Evolutionary conservation across 495 filamentous ascomycete species (phyloP).

Genomic region (Penicillium desertorum): DNA sequence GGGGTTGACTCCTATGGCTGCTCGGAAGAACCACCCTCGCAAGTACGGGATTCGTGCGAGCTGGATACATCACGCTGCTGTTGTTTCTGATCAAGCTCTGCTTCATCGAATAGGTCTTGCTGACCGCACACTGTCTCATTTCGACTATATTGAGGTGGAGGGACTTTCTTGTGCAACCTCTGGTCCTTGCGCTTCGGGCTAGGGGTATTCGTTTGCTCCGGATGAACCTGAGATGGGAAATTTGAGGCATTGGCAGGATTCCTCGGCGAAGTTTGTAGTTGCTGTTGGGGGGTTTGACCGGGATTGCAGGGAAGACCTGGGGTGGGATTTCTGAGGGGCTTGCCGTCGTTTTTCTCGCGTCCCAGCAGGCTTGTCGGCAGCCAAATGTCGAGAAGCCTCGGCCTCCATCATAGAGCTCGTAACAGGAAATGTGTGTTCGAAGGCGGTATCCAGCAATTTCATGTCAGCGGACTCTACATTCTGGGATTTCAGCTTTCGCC

Average conservation of each 20-base stretch:
- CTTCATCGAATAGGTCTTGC: background rate
- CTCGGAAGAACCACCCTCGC: slow-evolving; percentile 1
- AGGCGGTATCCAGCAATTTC: background rate
- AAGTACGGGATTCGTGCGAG: background rate
- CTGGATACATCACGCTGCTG: slow-evolving; percentile 12
- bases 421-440: background rate
- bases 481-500: background rate
- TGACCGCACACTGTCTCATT: slow-evolving; percentile 2
- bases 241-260: slow-evolving; percentile 18
- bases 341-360: background rate
- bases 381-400: background rate
- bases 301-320: slow-evolving; percentile 68
- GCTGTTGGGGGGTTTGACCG: slow-evolving; percentile 18
- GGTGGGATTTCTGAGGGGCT: slow-evolving; percentile 46
- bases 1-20: background rate
- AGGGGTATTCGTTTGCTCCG: slow-evolving; percentile 37
- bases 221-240: slow-evolving; percentile 30
- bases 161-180: slow-evolving; percentile 38
- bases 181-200: slow-evolving; percentile 46
- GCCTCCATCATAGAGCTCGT: background rate
- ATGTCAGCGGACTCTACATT: background rate
- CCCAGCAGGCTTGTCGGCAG: too few species aligned
- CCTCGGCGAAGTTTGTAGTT: slow-evolving; percentile 28
- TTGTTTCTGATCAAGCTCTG: background rate
- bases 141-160: slow-evolving; percentile 33